Evolutionary conservation across 257 asterid species (phyloP).

Genomic region (Avicennia marina): DNA sequence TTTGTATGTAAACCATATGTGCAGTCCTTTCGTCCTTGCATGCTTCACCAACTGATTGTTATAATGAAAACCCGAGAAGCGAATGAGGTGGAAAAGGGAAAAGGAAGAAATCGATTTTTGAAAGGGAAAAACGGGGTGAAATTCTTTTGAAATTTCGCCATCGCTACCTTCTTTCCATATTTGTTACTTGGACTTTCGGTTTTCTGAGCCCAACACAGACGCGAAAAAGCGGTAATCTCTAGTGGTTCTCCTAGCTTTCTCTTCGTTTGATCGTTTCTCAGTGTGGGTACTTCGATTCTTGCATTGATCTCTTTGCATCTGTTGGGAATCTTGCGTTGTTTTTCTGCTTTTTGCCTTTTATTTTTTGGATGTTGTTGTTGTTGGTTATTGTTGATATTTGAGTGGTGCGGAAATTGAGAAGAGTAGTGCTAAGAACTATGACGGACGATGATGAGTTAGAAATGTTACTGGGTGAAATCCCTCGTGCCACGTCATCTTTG

Average conservation of each 20-base stretch:
- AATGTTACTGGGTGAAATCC: conserved; percentile 79
- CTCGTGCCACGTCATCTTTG: conserved; percentile 58
- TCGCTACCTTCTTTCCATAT: conserved; percentile 13
- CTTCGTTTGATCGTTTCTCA: conserved; percentile 5
- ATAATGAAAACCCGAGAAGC: conserved; percentile 21
- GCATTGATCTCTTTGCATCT: background rate
- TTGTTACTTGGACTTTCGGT: conserved; percentile 10
- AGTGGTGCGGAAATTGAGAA: conserved; percentile 20
- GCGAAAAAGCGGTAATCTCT: conserved; percentile 14
- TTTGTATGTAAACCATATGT: conserved; percentile 20
- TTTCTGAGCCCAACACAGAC: conserved; percentile 18
- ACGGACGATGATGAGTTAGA: conserved; percentile 74
- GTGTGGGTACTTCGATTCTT: conserved; percentile 9
- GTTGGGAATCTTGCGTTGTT: conserved; percentile 8
- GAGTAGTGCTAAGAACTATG: conserved; percentile 34
- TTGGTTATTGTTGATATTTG: conserved; percentile 5
- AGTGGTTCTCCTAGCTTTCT: conserved; percentile 11
- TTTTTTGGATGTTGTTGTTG: conserved; percentile 23
- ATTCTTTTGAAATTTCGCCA: conserved; percentile 14
- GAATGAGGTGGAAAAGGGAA: conserved; percentile 11
- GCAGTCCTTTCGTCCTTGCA: conserved; percentile 22
- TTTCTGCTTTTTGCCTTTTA: conserved; percentile 1
- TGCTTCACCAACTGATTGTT: conserved; percentile 25
- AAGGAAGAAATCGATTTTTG: background rate
- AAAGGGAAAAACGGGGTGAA: background rate